Base-by-base conservation (phyloP, 306 rosid species). In the Ormosia emarginata region DNA sequence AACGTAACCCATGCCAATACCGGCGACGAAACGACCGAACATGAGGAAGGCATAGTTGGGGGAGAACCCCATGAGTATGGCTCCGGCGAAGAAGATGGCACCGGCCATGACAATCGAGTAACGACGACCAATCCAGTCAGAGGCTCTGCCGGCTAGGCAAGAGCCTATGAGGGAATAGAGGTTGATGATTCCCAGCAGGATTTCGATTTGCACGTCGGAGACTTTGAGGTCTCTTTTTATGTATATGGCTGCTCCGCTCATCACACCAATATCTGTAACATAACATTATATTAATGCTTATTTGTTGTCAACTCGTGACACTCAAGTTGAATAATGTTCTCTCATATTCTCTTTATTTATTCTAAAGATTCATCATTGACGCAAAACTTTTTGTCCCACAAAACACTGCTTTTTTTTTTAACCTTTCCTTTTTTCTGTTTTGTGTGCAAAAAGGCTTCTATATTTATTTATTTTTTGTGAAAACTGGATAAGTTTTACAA, bases 41-140 rank as follows among this genome's bases (percentile, higher is more conserved):
- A 93, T 93, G 61, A 95, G 98, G 13, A 93, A 95, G 8, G 82
- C 0, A 12, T 95, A 95, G 84, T 93, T 93, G 5, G 97, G 78
- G 12, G 98, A 87, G 53, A 93, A 89, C 0, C 98, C 98, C 98
- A 93, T 95, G 24, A 95, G 91, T 9, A 90, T 29, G 7, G 98
- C 92, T 24, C 98, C 98, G 10, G 4, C 88, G 44, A 93, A 91
- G 87, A 91, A 91, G 43, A 95, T 91, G 0, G 50, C 89, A 0
- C 88, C 93, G 14, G 95, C 92, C 0, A 93, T 69, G 0, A 88
- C 90, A 4, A 93, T 95, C 8, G 98, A 91, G 86, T 91, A 93
- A 12, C 97, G 95, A 7, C 98, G 94, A 3, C 98, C 98, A 0
- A 95, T 86, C 98, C 95, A 95, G 64, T 95, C 98, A 1, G 98